Conservation (phyloP, 176 grass and related monocot genomes). For the Carex parvula region DNA sequence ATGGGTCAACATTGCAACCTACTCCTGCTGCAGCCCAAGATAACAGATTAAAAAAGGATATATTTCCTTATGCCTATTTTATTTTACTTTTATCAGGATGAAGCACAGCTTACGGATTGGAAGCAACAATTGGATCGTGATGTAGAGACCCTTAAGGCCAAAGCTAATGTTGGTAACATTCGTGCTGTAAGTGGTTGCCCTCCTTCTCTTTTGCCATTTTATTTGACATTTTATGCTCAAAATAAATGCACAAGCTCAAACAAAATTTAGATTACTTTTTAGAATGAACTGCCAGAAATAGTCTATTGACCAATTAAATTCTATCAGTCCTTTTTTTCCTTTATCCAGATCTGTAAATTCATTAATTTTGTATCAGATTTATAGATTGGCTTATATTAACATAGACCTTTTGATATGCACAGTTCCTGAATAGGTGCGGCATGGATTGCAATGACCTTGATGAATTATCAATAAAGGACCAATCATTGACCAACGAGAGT, state of each 20-base stretch:
- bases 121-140: slow-evolving; percentile 98
- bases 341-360: neutral
- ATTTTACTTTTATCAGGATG: slow-evolving; percentile 59
- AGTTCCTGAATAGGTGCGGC: slow-evolving; percentile 76
- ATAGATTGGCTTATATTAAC: neutral
- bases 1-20: neutral
- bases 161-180: slow-evolving; percentile 82
- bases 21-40: neutral
- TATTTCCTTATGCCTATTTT: neutral
- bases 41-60: neutral
- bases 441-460: slow-evolving; percentile 92
- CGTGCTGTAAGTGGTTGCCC: slow-evolving; percentile 49
- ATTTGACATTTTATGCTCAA: neutral
- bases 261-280: neutral
- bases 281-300: neutral
- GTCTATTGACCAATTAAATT: neutral
- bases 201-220: neutral
- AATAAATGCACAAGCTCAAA: slow-evolving; percentile 1
- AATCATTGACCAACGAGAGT: slow-evolving; percentile 92
- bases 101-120: slow-evolving; percentile 83
- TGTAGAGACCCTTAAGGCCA: slow-evolving; percentile 98
- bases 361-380: slow-evolving; percentile 1
- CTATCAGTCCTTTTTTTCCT: neutral
- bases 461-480: slow-evolving; percentile 87
- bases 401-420: slow-evolving; percentile 16